A percentile compares a stretch with the other conserved stretches of the same genome.
phyloP scores from a whole-genome alignment of 352 stramenopile genomes.

The Pythium inflatum region DNA sequence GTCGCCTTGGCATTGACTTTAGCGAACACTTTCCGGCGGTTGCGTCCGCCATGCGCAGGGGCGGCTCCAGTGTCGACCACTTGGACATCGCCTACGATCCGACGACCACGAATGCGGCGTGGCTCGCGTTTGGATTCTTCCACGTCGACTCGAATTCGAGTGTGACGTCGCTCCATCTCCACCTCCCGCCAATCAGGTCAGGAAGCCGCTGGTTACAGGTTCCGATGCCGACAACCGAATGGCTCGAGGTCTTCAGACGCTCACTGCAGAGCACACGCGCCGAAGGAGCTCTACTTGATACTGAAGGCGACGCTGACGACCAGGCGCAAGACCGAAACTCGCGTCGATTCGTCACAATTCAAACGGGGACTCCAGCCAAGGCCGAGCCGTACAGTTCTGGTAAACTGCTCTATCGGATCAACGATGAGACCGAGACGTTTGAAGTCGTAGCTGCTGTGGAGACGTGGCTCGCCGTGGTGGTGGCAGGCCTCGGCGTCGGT shows the following conservation, averaged over 20 bases:
- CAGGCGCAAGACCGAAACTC: no score
- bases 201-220: no score
- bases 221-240: no score
- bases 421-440: neutral
- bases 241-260: no score
- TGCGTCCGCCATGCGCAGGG: neutral
- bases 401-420: neutral
- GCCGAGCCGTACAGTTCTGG: neutral
- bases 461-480: neutral
- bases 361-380: neutral
- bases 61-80: neutral
- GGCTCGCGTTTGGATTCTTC: conserved; percentile 9
- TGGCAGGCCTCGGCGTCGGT: neutral
- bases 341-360: neutral
- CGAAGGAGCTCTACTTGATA: no score
- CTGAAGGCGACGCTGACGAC: no score
- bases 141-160: conserved; percentile 3
- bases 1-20: no score
- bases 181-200: no score
- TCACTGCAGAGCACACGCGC: no score
- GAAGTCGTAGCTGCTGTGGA: neutral
- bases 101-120: neutral
- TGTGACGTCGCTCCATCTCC: neutral
- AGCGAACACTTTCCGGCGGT: no score
- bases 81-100: neutral